Evolutionary conservation across 2,329 filamentous ascomycete genomes (phyloP).

Genomic region (Sporothrix variecibatus): DNA sequence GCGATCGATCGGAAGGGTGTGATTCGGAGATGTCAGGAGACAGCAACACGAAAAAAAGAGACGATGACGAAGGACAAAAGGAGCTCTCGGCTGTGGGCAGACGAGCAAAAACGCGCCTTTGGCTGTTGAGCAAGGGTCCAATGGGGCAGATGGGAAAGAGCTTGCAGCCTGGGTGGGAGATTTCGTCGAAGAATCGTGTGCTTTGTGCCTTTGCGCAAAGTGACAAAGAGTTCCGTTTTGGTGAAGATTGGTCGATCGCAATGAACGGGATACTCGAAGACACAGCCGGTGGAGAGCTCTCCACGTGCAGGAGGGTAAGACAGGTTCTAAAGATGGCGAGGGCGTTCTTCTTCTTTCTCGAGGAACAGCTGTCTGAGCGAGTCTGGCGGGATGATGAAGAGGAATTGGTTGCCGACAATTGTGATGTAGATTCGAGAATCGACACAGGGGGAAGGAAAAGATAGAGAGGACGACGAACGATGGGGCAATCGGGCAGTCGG

Average conservation of each 20-base stretch:
- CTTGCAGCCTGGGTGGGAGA: background rate
- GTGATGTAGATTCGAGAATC: conserved; percentile 9
- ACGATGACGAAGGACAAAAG: background rate
- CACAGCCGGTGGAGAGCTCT: conserved; percentile 19
- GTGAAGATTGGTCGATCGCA: conserved; percentile 22
- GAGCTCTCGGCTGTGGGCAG: background rate
- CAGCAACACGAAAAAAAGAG: background rate
- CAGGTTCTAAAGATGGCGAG: background rate
- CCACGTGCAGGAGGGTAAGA: conserved; percentile 15
- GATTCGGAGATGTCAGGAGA: background rate
- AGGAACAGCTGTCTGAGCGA: background rate
- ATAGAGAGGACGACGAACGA: background rate
- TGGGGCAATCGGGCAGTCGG: conserved; percentile 12
- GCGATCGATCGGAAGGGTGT: conserved; percentile 1
- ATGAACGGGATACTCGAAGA: background rate
- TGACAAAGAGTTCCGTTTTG: conserved; percentile 6
- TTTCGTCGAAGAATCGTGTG: conserved; percentile 4
- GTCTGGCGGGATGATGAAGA: background rate
- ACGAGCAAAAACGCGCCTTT: conserved; percentile 2
- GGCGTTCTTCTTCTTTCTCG: background rate
- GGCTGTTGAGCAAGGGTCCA: background rate
- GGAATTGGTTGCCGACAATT: background rate
- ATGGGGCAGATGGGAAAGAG: background rate
- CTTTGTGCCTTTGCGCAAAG: background rate
- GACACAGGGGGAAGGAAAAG: background rate